These are phyloP conservation scores for Vitis hybrid DNA, from an alignment of 177 flowering plant species.

Conservation along the genomic window DNA sequence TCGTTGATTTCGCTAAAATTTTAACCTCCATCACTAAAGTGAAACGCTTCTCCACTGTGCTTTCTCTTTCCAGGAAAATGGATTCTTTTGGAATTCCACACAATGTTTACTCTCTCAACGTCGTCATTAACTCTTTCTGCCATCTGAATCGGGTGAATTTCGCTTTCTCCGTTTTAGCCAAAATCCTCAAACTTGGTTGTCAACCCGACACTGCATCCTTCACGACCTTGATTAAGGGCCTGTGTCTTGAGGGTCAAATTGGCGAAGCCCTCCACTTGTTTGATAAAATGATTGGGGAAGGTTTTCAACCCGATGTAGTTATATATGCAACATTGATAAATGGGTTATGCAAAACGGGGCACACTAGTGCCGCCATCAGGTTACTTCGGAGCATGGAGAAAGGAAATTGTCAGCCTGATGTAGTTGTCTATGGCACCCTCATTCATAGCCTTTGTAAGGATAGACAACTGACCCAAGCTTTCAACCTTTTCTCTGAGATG, in stretches of 20 bases:
- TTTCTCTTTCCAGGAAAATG: not conserved
- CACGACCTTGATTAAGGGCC: not conserved
- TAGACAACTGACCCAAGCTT: too few relatives aligned
- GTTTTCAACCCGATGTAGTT: too few relatives aligned
- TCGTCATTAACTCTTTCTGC: not conserved
- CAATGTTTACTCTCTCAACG: too few relatives aligned
- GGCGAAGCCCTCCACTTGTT: not conserved
- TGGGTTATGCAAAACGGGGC: too few relatives aligned
- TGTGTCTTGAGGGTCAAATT: not conserved
- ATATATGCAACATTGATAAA: too few relatives aligned
- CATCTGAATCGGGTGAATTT: not conserved
- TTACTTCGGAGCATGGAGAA: too few relatives aligned
- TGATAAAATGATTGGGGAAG: too few relatives aligned
- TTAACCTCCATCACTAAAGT: not conserved
- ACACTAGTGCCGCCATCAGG: too few relatives aligned
- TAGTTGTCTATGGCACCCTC: too few relatives aligned
- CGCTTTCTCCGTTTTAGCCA: conserved; percentile 11
- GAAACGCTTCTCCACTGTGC: not conserved
- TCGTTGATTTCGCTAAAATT: not conserved
- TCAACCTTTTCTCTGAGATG: too few relatives aligned
- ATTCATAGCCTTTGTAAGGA: too few relatives aligned
- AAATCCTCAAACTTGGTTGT: conserved; percentile 4
- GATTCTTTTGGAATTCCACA: not conserved
- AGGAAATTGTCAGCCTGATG: too few relatives aligned
- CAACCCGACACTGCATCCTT: conserved; percentile 1